A percentile compares a stretch with the other conserved stretches of the same genome.
Evolutionary conservation across 306 rosid genomes (phyloP).

Genomic region (Inga laurina): DNA sequence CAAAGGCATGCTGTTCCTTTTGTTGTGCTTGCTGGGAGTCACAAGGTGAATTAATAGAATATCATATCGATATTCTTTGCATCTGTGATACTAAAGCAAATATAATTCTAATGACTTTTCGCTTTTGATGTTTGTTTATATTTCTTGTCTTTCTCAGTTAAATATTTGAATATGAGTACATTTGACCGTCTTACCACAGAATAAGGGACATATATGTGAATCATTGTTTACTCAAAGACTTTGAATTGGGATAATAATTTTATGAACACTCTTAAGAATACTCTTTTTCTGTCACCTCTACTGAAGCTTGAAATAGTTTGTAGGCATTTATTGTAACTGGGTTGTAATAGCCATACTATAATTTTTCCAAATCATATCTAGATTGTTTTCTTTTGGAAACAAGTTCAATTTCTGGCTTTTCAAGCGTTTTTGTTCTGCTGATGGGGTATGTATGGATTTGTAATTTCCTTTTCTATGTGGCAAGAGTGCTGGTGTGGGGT

Average conservation of each 20-base stretch:
- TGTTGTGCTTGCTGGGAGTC: constrained; percentile 98
- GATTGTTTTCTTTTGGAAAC: neutral
- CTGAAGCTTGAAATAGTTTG: neutral
- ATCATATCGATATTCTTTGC: constrained; percentile 16
- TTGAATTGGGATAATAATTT: neutral
- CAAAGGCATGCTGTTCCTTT: constrained; percentile 97
- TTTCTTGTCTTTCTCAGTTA: constrained; percentile 6
- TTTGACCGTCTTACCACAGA: constrained; percentile 16
- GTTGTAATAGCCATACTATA: neutral
- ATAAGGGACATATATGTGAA: neutral
- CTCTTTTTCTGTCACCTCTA: neutral
- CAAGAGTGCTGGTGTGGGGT: neutral
- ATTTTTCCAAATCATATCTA: neutral
- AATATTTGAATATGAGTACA: constrained; percentile 14
- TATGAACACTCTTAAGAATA: neutral
- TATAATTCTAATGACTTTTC: neutral
- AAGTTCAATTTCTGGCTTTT: neutral
- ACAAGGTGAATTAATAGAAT: constrained; percentile 66
- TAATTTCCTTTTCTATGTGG: neutral
- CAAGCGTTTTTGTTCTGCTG: neutral
- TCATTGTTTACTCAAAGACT: neutral
- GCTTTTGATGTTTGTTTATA: neutral
- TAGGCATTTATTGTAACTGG: neutral
- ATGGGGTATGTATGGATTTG: neutral
- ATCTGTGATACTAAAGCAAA: constrained; percentile 15